Base-by-base conservation (phyloP, 768 basidiomycete species). In the Suillus paluster region DNA sequence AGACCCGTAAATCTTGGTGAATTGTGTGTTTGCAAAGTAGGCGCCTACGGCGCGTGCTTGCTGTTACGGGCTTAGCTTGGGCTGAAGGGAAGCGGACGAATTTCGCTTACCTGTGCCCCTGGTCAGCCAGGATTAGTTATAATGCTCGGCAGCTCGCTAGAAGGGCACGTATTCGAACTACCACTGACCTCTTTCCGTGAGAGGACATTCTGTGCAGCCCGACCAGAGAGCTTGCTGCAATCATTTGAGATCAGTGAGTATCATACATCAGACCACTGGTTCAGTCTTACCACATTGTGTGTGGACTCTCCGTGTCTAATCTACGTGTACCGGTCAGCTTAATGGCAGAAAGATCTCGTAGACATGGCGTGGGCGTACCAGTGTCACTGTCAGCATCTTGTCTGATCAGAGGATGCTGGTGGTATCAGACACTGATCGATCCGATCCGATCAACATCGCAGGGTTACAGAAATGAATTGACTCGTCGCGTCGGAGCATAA, bases 271-370 rank as follows among this genome's bases (percentile, higher is more conserved):
- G 23, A 25, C 23, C 3, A 7, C 19, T 0, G n/a, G 33, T 33
- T 45, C 27, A 54, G n/a, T 69, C 85, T 52, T 58, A 90, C 91
- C 69, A 88, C 64, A 66, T 94, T 94, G 66, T 93, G 91, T 36
- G 82, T 85, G 8, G 91, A 91, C 68, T 94, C 90, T 41, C 86
- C 91, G 70, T 94, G 91, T 58, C 91, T 80, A 66, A 92, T 79
- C 90, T 92, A 57, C n/a, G 21, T 33, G 2, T 5, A 25, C 10
- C 3, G 15, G 25, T 55, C 5, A 25, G 53, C 17, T n/a, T n/a
- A 2, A 38, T 25, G 12, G 15, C 10, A 19, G 36, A 55, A 38
- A 9, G 10, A 38, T 23, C 21, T 21, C 23, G 21, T 5, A 23
- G 15, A 11, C 17, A 54, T 25, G 8, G 3, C 9, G 10, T 11